Percentiles rank a stretch among this genome's conserved stretches.
These are phyloP conservation scores for Oleoguttula mirabilis DNA, from an alignment of 495 filamentous ascomycete species.

Conservation along the genomic window DNA sequence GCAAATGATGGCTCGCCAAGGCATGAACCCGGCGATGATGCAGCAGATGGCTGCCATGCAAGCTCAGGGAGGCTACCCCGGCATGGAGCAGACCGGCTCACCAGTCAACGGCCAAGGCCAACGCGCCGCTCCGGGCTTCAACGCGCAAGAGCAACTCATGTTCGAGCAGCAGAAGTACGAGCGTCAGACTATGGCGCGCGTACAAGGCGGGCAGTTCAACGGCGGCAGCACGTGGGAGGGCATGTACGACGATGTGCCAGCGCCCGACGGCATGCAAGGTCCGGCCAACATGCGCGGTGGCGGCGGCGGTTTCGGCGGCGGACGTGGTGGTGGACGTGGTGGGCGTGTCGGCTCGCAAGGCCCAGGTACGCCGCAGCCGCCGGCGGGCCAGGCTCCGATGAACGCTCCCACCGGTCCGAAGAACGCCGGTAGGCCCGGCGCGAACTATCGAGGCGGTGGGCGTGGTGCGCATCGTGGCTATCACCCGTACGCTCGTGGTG, in stretches of 20 bases:
- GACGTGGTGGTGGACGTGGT: constrained; percentile 30
- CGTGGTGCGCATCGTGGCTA: constrained; percentile 61
- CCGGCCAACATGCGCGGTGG: constrained; percentile 38
- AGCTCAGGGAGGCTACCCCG: constrained; percentile 4
- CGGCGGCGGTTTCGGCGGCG: constrained; percentile 12
- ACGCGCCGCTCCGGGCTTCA: constrained; percentile 33
- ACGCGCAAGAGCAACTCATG: constrained; percentile 62
- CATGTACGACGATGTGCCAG: constrained; percentile 98
- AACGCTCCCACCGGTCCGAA: constrained; percentile 94
- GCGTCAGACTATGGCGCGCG: constrained; percentile 37
- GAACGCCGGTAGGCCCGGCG: constrained; percentile 85
- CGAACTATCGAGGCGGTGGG: constrained; percentile 92
- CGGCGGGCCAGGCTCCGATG: constrained; percentile 65
- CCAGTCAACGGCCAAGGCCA: constrained; percentile 6
- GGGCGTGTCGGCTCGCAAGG: constrained; percentile 28
- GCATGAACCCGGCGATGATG: constrained; percentile 57
- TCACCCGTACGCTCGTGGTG: constrained; percentile 59
- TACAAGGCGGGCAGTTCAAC: constrained; percentile 22
- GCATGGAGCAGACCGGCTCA: constrained; percentile 4
- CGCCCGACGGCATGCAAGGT: constrained; percentile 50
- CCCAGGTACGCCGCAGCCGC: constrained; percentile 1
- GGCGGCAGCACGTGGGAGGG: constrained; percentile 81
- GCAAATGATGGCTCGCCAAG: constrained; percentile 17
- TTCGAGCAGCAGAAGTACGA: constrained; percentile 80
- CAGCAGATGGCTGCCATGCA: constrained; percentile 59